Evolutionary conservation across 192 early-diverging fungal species (phyloP), one percentile per base, ranked within the genome.

Genomic region (Coemansia sp.): DNA sequence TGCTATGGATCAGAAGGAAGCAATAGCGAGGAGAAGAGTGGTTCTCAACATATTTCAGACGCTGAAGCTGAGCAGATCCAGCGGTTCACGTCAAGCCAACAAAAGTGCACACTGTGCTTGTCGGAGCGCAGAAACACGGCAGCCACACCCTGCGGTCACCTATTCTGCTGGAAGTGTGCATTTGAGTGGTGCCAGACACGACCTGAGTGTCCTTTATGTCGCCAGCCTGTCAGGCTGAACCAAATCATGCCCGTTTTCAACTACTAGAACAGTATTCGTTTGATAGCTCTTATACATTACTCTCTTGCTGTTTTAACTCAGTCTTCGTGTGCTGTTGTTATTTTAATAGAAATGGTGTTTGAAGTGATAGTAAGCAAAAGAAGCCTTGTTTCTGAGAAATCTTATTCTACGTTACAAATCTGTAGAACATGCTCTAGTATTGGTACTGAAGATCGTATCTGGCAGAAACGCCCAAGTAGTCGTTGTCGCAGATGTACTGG

Each of bases 111-210:
- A 0, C 85, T 98, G 43, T 98, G 97, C 62, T 78, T 97, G 45
- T 89, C 90, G 51, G 84, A 73, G 37, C 88, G 93, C 12, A 91
- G 76, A 37, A 81, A 85, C 57, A 87, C 94, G 12, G 94, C 94
- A 0, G 84, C 92, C 1, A 97, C 95, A 0, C 90, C 92, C 4
- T 98, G 97, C 75, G 97, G 97, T 0, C 97, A 98, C 76, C 66
- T 98, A 64, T 97, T 97, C 68, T 98, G 97, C 74, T 98, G 95
- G 95, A 89, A 72, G 19, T 98, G 97, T 67, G 91, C 94, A 36
- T 86, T 91, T 19, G 94, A 96, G 72, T 97, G 97, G 94, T 92
- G 92, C 65, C 87, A 91, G 54, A 92, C 88, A 62, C 97, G 95
- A 86, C 82, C 91, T 5, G 97, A 98, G 73, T 98, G 97, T 60